Evolutionary conservation across 495 filamentous ascomycete genomes (phyloP).

Genomic region (Pyrenopolyporus hunteri): DNA sequence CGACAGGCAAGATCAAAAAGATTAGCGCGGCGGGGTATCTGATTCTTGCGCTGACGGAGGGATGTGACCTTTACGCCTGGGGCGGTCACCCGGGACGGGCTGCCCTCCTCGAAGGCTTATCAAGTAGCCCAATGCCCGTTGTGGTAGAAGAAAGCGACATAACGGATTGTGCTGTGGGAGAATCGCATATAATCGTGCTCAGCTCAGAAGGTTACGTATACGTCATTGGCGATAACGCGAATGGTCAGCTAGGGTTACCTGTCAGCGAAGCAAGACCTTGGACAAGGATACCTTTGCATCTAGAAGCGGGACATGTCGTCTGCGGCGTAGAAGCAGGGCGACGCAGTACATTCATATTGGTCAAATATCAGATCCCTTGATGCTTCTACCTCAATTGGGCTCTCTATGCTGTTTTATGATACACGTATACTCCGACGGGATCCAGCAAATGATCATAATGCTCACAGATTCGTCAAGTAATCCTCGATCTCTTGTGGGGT

Average conservation of each 20-base stretch:
- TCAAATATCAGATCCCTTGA: slow-evolving; percentile 32
- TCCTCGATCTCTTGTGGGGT: slow-evolving; percentile 98
- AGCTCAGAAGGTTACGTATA: slow-evolving; percentile 58
- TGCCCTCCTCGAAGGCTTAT: slow-evolving; percentile 33
- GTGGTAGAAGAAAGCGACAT: slow-evolving; percentile 52
- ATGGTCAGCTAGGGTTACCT: slow-evolving; percentile 64
- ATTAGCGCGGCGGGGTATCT: slow-evolving; percentile 62
- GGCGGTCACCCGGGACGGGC: slow-evolving; percentile 48
- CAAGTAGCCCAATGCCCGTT: slow-evolving; percentile 41
- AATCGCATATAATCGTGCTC: slow-evolving; percentile 62
- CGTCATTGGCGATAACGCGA: slow-evolving; percentile 58
- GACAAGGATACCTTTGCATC: slow-evolving; percentile 44
- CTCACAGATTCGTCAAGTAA: slow-evolving; percentile 94
- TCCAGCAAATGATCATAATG: slow-evolving; percentile 16
- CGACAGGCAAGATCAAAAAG: slow-evolving; percentile 57
- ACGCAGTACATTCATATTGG: slow-evolving; percentile 52
- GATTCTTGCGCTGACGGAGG: slow-evolving; percentile 61
- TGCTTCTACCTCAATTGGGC: slow-evolving; percentile 33
- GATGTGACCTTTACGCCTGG: slow-evolving; percentile 70
- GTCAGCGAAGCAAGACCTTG: slow-evolving; percentile 33
- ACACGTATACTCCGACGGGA: slow-evolving; percentile 41
- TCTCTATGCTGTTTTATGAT: slow-evolving; percentile 53
- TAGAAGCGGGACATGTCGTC: slow-evolving; percentile 37
- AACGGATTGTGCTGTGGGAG: slow-evolving; percentile 64
- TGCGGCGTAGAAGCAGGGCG: slow-evolving; percentile 53